These are phyloP conservation scores for Aspergillus amoenus DNA, from an alignment of 2,329 filamentous ascomycete genomes.

Conservation along the genomic window DNA sequence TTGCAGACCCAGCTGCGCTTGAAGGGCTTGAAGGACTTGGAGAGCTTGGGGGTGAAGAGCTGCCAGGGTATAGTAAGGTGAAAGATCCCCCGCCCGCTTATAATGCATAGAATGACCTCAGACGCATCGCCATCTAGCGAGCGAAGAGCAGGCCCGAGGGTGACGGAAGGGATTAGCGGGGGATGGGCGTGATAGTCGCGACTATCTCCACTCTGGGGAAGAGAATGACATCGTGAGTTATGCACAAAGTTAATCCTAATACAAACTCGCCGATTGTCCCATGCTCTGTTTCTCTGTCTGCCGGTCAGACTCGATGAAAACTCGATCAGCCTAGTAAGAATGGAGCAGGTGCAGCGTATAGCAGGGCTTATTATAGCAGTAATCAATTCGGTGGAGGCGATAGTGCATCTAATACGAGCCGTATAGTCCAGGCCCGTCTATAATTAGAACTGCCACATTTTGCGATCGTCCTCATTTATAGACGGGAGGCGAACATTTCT, in stretches of 20 bases:
- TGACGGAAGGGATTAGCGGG: neutral
- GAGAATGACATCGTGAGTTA: neutral
- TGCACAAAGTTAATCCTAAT: neutral
- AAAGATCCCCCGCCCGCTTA: neutral
- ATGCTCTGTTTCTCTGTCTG: neutral
- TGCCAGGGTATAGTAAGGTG: neutral
- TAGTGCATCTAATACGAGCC: neutral
- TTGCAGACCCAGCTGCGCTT: neutral
- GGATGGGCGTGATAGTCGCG: neutral
- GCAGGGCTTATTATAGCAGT: neutral
- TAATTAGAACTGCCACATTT: constrained; percentile 4
- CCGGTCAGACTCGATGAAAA: neutral
- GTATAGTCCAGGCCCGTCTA: constrained; percentile 3
- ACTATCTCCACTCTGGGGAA: neutral
- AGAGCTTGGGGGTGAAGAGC: neutral
- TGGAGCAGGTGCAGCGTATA: neutral
- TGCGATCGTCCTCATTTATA: neutral
- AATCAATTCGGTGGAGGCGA: neutral
- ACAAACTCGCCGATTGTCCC: neutral
- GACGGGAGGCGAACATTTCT: neutral
- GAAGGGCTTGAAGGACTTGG: too few relatives aligned
- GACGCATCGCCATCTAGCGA: neutral
- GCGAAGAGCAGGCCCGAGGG: too few relatives aligned
- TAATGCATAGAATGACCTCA: neutral
- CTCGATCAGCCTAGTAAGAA: neutral